A percentile compares a stretch with the other conserved stretches of the same genome.
phyloP scores from a whole-genome alignment of 2,329 filamentous ascomycete genomes.

The Penicillium sp. region DNA sequence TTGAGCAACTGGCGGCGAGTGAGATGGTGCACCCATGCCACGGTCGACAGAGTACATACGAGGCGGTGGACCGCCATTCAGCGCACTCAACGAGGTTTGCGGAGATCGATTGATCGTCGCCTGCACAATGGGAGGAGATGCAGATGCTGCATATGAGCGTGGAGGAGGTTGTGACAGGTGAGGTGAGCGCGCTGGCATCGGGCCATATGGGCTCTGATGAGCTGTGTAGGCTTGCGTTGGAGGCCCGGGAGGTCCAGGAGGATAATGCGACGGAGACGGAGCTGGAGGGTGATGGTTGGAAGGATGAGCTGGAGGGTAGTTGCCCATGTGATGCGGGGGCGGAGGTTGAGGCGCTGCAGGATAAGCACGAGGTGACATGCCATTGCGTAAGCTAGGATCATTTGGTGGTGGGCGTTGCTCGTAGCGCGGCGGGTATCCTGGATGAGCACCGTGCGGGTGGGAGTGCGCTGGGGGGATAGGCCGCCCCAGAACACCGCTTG shows the following conservation, averaged over 20 bases:
- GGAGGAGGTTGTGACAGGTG: slow-evolving; percentile 34
- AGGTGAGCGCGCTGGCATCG: slow-evolving; percentile 35
- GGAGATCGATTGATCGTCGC: slow-evolving; percentile 40
- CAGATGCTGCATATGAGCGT: slow-evolving; percentile 37
- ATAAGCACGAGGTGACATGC: slow-evolving; percentile 33
- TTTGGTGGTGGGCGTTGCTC: slow-evolving; percentile 35
- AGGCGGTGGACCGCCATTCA: slow-evolving; percentile 37
- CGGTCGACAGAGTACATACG: slow-evolving; percentile 42
- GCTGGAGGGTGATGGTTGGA: slow-evolving; percentile 21
- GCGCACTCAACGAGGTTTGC: slow-evolving; percentile 35
- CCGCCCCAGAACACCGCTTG: slow-evolving; percentile 26
- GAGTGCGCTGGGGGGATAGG: slow-evolving; percentile 31
- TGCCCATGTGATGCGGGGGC: slow-evolving; percentile 54
- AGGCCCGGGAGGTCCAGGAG: slow-evolving; percentile 27
- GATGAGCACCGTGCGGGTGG: slow-evolving; percentile 26
- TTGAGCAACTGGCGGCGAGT: slow-evolving; percentile 38
- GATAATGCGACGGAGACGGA: slow-evolving; percentile 29
- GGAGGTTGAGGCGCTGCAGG: slow-evolving; percentile 49
- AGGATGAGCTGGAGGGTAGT: slow-evolving; percentile 34
- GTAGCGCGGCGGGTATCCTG: slow-evolving; percentile 38
- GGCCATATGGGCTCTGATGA: slow-evolving; percentile 42
- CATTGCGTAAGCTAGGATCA: slow-evolving; percentile 35
- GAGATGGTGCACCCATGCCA: slow-evolving; percentile 32
- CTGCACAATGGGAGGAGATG: slow-evolving; percentile 39
- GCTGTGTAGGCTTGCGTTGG: slow-evolving; percentile 31